A percentile compares a stretch with the other conserved stretches of the same genome.
Conservation (phyloP, 108 stramenopile genomes). For the Epithemia pelagica region DNA sequence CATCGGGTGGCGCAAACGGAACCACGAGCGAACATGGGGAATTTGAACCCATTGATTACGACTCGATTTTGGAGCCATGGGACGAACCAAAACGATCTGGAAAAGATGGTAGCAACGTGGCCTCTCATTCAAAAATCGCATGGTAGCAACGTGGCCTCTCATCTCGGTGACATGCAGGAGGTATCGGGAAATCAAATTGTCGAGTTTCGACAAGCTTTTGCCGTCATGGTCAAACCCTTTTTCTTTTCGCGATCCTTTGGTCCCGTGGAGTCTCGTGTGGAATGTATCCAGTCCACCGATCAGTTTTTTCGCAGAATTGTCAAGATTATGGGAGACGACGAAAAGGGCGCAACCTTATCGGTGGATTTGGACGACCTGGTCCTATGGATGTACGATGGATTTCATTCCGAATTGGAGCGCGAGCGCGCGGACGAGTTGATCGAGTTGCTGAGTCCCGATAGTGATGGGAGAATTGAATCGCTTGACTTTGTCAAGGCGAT, state of each 20-base stretch:
- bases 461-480: slow-evolving; percentile 39
- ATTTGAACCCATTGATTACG: not conserved
- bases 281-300: not conserved
- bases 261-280: not conserved
- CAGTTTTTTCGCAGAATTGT: not conserved
- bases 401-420: slow-evolving; percentile 27
- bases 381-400: not conserved
- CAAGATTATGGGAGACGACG: not conserved
- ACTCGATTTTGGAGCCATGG: not conserved
- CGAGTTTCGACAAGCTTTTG: slow-evolving; percentile 40
- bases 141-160: too few species aligned
- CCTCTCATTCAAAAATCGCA: too few species aligned
- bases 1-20: too few species aligned
- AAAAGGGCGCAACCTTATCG: not conserved
- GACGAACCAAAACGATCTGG: not conserved
- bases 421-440: slow-evolving; percentile 28
- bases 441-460: slow-evolving; percentile 54
- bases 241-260: slow-evolving; percentile 1
- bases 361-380: slow-evolving; percentile 4
- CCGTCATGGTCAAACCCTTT: slow-evolving; percentile 1
- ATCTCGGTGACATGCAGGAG: too few species aligned
- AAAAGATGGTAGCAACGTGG: not conserved
- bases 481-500: slow-evolving; percentile 32
- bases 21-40: too few species aligned
- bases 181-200: slow-evolving; percentile 20